Evolutionary conservation across 1,284 basidiomycete genomes (phyloP), one percentile per base, ranked within the genome.

Genomic region (Hemileia vastatrix): DNA sequence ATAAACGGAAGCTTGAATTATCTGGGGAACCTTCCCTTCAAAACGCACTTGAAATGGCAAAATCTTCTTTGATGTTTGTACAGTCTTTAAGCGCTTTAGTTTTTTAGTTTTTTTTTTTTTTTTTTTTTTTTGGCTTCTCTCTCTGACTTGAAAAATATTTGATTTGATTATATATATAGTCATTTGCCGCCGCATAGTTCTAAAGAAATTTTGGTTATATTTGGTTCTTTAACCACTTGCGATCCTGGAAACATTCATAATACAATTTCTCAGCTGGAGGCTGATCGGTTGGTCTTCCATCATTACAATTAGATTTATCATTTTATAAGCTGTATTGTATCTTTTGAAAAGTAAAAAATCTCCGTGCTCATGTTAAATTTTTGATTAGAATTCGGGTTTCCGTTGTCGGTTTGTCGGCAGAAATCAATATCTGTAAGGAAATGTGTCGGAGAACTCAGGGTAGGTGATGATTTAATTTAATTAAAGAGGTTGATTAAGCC

Each of bases 241-340:
- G 94, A 99, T 75, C 94, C 94, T 2, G 90, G 91, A 47, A 95
- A 95, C 69, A 93, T 98, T 64, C 90, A 95, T 71, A 86, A 93
- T 65, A 93, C 92, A 0, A 81, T 99, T 33, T 83, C 86, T 21
- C 82, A 83, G 4, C 90, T 93, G 65, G 80, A 90, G 56, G 82
- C 83, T 65, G 86, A 77, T 43, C 67, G 71, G 71, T 70, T 27
- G 33, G 44, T 27, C 5, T 19, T 48, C 2, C 11, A 5, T 11
- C 33, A 21, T 43, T 19, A 18, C 45, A 11, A 15, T 8, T 3
- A 4, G 13, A 6, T 1, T 3, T 23, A 13, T n/a, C 4, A 8
- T 54, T 11, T 9, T 45, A 53, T 15, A 43, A 19, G 8, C 2
- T 13, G 18, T 33, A 15, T 6, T 5, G 15, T 6, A 18, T 15